A percentile compares a stretch with the other conserved stretches of the same genome.
Conservation (phyloP, 306 rosid genomes). For the Lupinus albus region DNA sequence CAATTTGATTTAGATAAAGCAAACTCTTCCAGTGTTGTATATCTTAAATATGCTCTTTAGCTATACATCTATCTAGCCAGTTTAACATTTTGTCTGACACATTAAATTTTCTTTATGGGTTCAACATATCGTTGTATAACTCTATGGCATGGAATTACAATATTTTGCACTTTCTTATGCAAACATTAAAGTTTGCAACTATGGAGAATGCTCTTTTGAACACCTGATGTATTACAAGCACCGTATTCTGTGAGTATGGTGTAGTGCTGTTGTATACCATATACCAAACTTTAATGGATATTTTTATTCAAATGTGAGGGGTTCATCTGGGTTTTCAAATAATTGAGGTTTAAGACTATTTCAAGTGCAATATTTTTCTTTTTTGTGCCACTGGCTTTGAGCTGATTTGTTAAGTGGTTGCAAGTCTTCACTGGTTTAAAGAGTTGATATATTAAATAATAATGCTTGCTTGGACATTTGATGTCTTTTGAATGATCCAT, state of each 20-base stretch:
- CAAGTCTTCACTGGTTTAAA: not conserved
- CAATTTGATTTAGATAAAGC: slow-evolving; percentile 36
- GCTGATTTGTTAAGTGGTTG: slow-evolving; percentile 24
- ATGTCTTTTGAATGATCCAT: not conserved
- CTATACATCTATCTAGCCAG: not conserved
- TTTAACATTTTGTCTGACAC: slow-evolving; percentile 29
- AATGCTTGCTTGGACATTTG: slow-evolving; percentile 28
- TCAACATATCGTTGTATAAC: slow-evolving; percentile 18
- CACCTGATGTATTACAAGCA: too few relatives aligned
- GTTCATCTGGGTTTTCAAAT: too few relatives aligned
- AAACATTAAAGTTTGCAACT: slow-evolving; percentile 5
- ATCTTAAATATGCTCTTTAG: slow-evolving; percentile 2
- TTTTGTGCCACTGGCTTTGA: slow-evolving; percentile 6
- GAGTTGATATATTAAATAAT: not conserved
- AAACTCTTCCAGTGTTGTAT: slow-evolving; percentile 32
- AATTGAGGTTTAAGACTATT: not conserved
- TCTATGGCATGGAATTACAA: not conserved
- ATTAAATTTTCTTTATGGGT: slow-evolving; percentile 18
- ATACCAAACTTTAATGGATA: too few relatives aligned
- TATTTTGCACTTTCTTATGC: slow-evolving; percentile 21
- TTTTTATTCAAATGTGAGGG: too few relatives aligned
- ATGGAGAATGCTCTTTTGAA: too few relatives aligned
- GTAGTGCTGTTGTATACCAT: too few relatives aligned
- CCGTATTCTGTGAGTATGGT: too few relatives aligned
- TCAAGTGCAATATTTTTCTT: not conserved